Evolutionary conservation across 257 asterid genomes (phyloP).

Genomic region (Haberlea rhodopensis): DNA sequence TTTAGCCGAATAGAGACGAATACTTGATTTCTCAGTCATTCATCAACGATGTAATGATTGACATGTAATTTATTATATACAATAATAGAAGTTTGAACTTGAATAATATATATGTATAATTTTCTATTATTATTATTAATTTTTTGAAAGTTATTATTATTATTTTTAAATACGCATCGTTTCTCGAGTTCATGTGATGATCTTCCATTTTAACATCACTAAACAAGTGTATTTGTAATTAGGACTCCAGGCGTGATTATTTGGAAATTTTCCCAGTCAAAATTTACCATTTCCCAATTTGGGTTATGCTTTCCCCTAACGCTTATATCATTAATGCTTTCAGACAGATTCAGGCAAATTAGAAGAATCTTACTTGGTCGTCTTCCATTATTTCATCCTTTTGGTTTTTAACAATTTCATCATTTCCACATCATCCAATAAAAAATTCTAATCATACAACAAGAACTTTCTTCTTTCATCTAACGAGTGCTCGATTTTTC

Average conservation of each 20-base stretch:
- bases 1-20: not conserved
- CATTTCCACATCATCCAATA: slow-evolving; percentile 33
- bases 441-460: slow-evolving; percentile 24
- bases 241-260: not conserved
- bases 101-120: too few species aligned
- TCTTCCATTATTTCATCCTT: slow-evolving; percentile 25
- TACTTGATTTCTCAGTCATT: not conserved
- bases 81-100: too few species aligned
- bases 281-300: too few species aligned
- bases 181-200: too few species aligned
- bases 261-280: not conserved
- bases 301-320: too few species aligned
- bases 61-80: too few species aligned
- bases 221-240: too few species aligned
- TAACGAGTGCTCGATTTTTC: not conserved
- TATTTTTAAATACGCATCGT: too few species aligned
- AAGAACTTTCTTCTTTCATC: slow-evolving; percentile 38
- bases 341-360: slow-evolving; percentile 14
- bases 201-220: too few species aligned
- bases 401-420: not conserved
- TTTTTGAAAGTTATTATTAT: too few species aligned
- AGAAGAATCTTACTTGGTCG: slow-evolving; percentile 14
- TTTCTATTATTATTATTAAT: too few species aligned
- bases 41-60: not conserved
- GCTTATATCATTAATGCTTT: slow-evolving; percentile 22